Evolutionary conservation across 768 basidiomycete genomes (phyloP).

Genomic region (Leccinum aurantiacum): DNA sequence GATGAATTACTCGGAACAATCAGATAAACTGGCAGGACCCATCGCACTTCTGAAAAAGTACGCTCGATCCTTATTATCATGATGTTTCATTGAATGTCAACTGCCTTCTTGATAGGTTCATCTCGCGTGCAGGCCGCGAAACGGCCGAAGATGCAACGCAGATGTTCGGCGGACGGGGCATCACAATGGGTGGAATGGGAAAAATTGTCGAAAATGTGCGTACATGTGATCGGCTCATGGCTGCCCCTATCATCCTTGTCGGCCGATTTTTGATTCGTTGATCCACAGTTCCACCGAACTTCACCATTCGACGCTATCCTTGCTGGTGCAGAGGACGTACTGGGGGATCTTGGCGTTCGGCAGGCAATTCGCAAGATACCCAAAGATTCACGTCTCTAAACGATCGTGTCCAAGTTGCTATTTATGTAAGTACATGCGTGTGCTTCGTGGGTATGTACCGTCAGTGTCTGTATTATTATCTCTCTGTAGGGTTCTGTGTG

Average conservation of each 20-base stretch:
- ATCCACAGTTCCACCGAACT: slow-evolving; percentile 70
- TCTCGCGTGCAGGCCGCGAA: slow-evolving; percentile 54
- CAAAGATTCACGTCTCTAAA: slow-evolving; percentile 42
- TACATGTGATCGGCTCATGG: slow-evolving; percentile 5
- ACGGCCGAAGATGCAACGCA: slow-evolving; percentile 71
- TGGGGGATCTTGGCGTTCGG: slow-evolving; percentile 72
- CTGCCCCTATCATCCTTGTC: neutral
- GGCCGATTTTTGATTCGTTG: neutral
- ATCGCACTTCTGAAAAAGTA: slow-evolving; percentile 90
- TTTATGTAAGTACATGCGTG: neutral
- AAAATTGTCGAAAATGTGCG: slow-evolving; percentile 77
- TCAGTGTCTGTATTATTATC: neutral
- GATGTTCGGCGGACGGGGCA: slow-evolving; percentile 86
- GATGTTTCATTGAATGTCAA: slow-evolving; percentile 2
- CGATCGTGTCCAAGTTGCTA: neutral
- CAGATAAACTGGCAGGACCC: slow-evolving; percentile 81
- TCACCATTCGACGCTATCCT: slow-evolving; percentile 84
- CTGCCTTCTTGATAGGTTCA: slow-evolving; percentile 45
- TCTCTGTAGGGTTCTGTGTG: neutral
- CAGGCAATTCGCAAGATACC: slow-evolving; percentile 76
- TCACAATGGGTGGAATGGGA: slow-evolving; percentile 88
- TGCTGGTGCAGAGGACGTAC: slow-evolving; percentile 74
- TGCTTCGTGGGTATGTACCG: neutral
- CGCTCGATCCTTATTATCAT: slow-evolving; percentile 23
- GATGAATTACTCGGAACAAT: slow-evolving; percentile 87